Evolutionary conservation across 371 early-diverging fungal species (phyloP), one percentile per base, ranked within the genome.

Genomic region (Choanephora cucurbitarum): DNA sequence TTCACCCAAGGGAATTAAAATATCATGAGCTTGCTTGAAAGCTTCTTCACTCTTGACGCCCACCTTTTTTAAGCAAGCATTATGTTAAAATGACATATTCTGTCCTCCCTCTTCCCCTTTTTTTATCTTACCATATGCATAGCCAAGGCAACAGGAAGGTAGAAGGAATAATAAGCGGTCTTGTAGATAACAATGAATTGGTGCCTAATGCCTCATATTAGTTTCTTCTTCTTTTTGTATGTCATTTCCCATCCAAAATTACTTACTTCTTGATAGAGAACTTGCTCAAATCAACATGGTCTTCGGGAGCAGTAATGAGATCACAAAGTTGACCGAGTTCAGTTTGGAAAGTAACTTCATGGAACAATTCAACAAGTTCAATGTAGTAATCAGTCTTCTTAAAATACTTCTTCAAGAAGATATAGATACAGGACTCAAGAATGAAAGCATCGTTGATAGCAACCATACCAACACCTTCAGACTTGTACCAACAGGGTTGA

Each of bases 161-260:
- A 97, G 85, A 99, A 98, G 34, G 98, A 96, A 81, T 99, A 99
- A 81, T 90, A 96, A n/a, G 95, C 92, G 44, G 98, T 99, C 84
- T 99, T 99, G 86, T 91, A 95, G 57, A 87, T 84, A 65, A 96
- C 96, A 72, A 99, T 98, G 75, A 89, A 94, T 46, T 85, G 72
- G 74, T 98, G 90, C 68, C 87, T 87, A 66, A 13, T 7, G 10
- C 34, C 32, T 6, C 17, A n/a, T n/a, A n/a, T n/a, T n/a, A n/a
- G n/a, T n/a, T n/a, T n/a, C n/a, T n/a, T n/a, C n/a, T n/a, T n/a
- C n/a, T n/a, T n/a, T n/a, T n/a, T n/a, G n/a, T n/a, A n/a, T n/a
- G n/a, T n/a, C n/a, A n/a, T 24, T 33, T 15, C 21, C 19, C 15
- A 33, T 52, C 23, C 7, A 44, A n/a, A 22, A 44, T 39, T 13